phyloP scores from a whole-genome alignment of 306 rosid species.

The Trifolium dubium region DNA sequence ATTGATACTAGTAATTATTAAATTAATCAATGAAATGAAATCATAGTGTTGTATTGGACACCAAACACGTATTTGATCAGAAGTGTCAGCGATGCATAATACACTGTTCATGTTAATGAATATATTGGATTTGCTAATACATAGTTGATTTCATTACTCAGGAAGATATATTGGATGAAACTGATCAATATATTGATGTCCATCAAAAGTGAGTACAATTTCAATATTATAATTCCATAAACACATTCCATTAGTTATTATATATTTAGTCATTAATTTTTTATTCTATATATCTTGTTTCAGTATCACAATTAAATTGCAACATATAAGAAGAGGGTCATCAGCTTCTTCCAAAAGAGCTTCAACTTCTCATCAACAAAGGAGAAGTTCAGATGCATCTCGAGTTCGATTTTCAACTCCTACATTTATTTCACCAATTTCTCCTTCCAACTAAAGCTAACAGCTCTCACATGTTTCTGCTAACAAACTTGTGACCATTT shows the following conservation, averaged over 20 bases:
- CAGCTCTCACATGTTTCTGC: background rate
- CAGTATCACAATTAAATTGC: conserved; percentile 69
- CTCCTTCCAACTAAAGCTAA: conserved; percentile 39
- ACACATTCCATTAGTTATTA: background rate
- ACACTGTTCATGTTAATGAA: too few species aligned
- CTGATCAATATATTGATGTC: conserved; percentile 72
- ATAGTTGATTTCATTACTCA: conserved; percentile 12
- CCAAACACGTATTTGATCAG: too few species aligned
- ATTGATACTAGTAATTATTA: too few species aligned
- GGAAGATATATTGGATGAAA: conserved; percentile 87
- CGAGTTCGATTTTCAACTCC: conserved; percentile 49
- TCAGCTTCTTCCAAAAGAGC: conserved; percentile 52
- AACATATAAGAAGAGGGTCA: conserved; percentile 59
- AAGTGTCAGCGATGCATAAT: too few species aligned
- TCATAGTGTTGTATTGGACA: too few species aligned
- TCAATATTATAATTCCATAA: background rate
- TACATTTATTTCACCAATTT: conserved; percentile 45
- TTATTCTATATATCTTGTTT: conserved; percentile 19
- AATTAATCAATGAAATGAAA: too few species aligned
- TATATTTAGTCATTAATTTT: background rate
- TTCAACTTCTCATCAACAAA: conserved; percentile 44
- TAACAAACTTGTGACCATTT: background rate
- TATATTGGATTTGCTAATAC: background rate
- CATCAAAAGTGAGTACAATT: conserved; percentile 66
- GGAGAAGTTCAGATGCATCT: conserved; percentile 57